Base-by-base conservation (phyloP, 345 rosid species). In the Murraya koenigii region DNA sequence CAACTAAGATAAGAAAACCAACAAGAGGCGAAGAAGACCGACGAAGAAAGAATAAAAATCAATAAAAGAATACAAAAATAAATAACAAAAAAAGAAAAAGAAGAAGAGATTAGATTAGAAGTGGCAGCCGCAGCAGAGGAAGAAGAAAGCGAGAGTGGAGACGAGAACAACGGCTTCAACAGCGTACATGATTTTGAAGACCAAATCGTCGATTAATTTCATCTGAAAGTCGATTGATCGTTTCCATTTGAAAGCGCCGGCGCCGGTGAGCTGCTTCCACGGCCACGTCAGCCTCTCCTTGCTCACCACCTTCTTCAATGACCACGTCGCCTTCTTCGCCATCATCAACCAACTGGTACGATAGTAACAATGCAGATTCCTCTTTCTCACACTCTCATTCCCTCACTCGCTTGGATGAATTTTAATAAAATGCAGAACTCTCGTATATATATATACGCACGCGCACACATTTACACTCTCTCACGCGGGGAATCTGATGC, bases 131-230 rank as follows among this genome's bases (percentile, higher is more conserved):
- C 91, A 89, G 78, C 91, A 91, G 70, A 91, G 87, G 79, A 85
- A 85, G 88, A 91, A 93, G 93, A 91, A 91, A 60, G 94, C 90
- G 66, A 91, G 86, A n/a, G 90, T 86, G 14, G 92, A 89, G 76
- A 90, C 85, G 44, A 91, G 85, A 72, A 91, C 91, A 15, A 89
- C 6, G 72, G 84, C 91, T 83, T 93, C 97, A 0, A 86, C 89
- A 47, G 85, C 89, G 23, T 85, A 91, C 75, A 88, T 72, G 38
- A 91, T 75, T 66, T 80, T 87, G 87, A 84, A 93, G 41, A 88
- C 75, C 10, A 89, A 72, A 20, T 80, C 81, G 73, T 91, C 97
- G 7, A 91, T 70, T 5, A 87, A 64, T 15, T 79, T 80, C 71
- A 13, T 54, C 63, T 76, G 87, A 17, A 82, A 80, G 70, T 86